Conservation (phyloP, 345 rosid species). For the Brassica cretica region DNA sequence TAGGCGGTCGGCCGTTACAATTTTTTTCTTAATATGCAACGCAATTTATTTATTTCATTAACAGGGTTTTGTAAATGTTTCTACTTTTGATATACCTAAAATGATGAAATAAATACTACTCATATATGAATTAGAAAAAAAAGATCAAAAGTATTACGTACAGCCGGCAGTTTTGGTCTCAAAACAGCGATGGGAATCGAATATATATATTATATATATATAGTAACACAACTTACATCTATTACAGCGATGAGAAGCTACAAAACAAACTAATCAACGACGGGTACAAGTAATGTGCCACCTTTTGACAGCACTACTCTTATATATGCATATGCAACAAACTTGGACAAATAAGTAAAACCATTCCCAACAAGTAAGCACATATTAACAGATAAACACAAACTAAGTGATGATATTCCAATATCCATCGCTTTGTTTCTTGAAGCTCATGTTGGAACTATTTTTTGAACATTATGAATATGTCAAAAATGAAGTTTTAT, state of each 20-base stretch:
- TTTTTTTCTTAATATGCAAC: not conserved
- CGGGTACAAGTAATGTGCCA: conserved; percentile 32
- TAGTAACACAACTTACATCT: not conserved
- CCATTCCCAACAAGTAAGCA: conserved; percentile 8
- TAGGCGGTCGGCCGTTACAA: not conserved
- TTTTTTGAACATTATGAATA: too few relatives aligned
- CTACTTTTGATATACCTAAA: not conserved
- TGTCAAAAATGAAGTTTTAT: too few relatives aligned
- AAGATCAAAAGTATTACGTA: not conserved
- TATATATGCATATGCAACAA: conserved; percentile 12
- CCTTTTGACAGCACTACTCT: conserved; percentile 24
- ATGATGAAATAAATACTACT: not conserved
- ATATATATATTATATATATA: too few relatives aligned
- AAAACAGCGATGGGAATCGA: not conserved
- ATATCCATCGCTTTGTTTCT: conserved; percentile 21
- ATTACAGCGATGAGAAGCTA: not conserved
- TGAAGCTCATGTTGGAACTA: not conserved
- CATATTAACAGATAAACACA: conserved; percentile 26
- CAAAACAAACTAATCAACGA: conserved; percentile 9
- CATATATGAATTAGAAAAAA: not conserved
- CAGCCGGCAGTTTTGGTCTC: not conserved
- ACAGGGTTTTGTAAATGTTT: not conserved
- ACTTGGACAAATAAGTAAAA: conserved; percentile 14
- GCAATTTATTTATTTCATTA: not conserved
- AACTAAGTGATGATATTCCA: conserved; percentile 24